Base-by-base conservation (phyloP, 2,329 filamentous ascomycete genomes). In the Hyphodiscus sp. region DNA sequence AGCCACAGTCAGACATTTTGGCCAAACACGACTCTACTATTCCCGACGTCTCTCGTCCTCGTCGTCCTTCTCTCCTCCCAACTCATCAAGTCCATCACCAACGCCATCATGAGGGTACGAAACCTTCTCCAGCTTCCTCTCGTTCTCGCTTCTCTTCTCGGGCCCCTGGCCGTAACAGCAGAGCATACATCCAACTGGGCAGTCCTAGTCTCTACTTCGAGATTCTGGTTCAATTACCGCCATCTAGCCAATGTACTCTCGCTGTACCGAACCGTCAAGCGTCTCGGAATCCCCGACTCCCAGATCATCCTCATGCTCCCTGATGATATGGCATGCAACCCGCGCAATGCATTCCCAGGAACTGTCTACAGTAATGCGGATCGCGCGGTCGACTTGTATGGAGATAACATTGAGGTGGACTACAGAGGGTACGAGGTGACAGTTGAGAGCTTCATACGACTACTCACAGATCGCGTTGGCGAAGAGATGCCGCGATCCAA, bases 241-340 rank as follows among this genome's bases (percentile, higher is more conserved):
- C 94, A 99, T 71, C 86, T 99, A 50, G 91, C 94, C 71, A 99
- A 99, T 74, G 94, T 96, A 18, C 83, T 99, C 57, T 96, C 92
- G 55, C 85, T 99, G 59, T 99, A 99, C 74, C 89, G 94, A 54
- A 99, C 94, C 53, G 94, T 99, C 59, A 99, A 99, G 76, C 89
- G 94, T 13, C 84, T 99, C 41, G 94, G 94, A 47, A 99, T 99
- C 56, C 94, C 94, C 38, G 94, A 99, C 73, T 96, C 90, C 49
- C 94, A 99, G 70, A 99, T 99, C 73, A 97, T 99, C 69, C 87
- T 99, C 62, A 97, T 99, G 91, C 83, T 99, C n/a, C 94, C 94
- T 20, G 94, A 99, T 71, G 94, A 99, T 75, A 97, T 99, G 90
- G 94, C 94, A 41, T 99, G 94, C 78, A 99, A 99, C 73, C 94